These are phyloP conservation scores for Coleophoma eucalyptorum DNA, from an alignment of 2,329 filamentous ascomycete species.

Conservation along the genomic window DNA sequence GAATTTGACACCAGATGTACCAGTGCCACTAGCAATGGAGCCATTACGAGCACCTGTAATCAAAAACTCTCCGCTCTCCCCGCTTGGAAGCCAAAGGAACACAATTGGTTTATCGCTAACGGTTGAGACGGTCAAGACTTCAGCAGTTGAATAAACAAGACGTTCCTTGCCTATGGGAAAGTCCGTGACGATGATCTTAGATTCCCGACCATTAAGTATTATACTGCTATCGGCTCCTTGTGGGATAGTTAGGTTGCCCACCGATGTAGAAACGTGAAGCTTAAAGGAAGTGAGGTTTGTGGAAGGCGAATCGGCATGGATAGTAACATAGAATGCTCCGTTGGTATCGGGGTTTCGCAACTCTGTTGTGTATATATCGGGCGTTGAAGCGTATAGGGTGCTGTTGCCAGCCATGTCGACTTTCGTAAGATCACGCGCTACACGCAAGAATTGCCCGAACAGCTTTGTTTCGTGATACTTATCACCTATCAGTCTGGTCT, in stretches of 20 bases:
- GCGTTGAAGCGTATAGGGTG: constrained; percentile 46
- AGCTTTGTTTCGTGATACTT: constrained; percentile 64
- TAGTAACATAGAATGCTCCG: constrained; percentile 54
- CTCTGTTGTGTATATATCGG: constrained; percentile 48
- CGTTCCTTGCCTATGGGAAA: constrained; percentile 48
- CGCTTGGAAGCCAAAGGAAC: constrained; percentile 49
- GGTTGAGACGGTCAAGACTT: constrained; percentile 46
- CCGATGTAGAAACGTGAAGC: constrained; percentile 51
- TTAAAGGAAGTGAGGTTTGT: constrained; percentile 48
- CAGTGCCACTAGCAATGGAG: constrained; percentile 39
- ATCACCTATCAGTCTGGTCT: constrained; percentile 42
- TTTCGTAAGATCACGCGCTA: constrained; percentile 51
- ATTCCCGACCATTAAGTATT: constrained; percentile 55
- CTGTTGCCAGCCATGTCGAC: constrained; percentile 47
- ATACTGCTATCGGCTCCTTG: constrained; percentile 39
- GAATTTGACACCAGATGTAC: constrained; percentile 38
- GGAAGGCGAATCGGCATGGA: constrained; percentile 50
- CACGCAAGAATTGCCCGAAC: constrained; percentile 54
- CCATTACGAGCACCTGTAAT: constrained; percentile 49
- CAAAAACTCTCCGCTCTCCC: constrained; percentile 50
- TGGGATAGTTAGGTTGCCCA: constrained; percentile 49
- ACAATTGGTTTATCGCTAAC: constrained; percentile 44
- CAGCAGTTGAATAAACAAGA: constrained; percentile 51
- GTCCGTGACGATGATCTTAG: constrained; percentile 59
- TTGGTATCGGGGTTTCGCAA: constrained; percentile 55